phyloP scores from a whole-genome alignment of 2,329 filamentous ascomycete genomes.

The Aspergillus terreus region DNA sequence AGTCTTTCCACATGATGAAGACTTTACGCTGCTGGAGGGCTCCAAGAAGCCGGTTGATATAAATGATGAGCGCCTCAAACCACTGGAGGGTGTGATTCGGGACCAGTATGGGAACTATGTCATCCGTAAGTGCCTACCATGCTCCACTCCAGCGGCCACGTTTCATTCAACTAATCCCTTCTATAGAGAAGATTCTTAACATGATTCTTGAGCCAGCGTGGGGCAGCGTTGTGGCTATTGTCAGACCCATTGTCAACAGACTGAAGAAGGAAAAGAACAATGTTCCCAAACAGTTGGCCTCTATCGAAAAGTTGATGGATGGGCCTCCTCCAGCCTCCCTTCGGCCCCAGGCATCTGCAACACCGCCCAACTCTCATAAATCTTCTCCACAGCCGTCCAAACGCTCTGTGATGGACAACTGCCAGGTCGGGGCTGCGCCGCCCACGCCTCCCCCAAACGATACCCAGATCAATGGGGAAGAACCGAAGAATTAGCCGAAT shows the following conservation, averaged over 20 bases:
- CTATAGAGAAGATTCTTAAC: neutral
- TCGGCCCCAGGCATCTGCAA: conserved; percentile 31
- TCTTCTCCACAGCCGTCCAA: conserved; percentile 35
- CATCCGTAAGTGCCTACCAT: conserved; percentile 66
- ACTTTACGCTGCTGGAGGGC: too few species aligned
- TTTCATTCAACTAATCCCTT: neutral
- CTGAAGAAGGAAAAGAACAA: conserved; percentile 54
- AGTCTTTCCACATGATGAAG: conserved; percentile 34
- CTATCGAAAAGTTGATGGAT: conserved; percentile 57
- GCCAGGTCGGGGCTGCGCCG: conserved; percentile 52
- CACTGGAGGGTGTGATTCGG: conserved; percentile 74
- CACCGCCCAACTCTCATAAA: conserved; percentile 38
- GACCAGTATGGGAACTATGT: conserved; percentile 97
- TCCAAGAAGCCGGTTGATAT: conserved; percentile 51
- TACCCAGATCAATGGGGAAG: conserved; percentile 59
- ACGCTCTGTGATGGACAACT: conserved; percentile 36
- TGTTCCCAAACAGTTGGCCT: conserved; percentile 63
- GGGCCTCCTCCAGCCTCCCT: conserved; percentile 21
- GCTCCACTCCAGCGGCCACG: neutral
- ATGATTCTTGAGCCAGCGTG: too few species aligned
- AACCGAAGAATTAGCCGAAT: conserved; percentile 35
- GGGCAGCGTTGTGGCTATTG: conserved; percentile 10
- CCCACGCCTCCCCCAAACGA: conserved; percentile 67
- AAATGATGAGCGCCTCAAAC: conserved; percentile 62
- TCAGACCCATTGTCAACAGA: neutral